Percentiles rank a stretch among this genome's conserved stretches.
phyloP scores from a whole-genome alignment of 441 rosid genomes.

The Erysimum cheiri region DNA sequence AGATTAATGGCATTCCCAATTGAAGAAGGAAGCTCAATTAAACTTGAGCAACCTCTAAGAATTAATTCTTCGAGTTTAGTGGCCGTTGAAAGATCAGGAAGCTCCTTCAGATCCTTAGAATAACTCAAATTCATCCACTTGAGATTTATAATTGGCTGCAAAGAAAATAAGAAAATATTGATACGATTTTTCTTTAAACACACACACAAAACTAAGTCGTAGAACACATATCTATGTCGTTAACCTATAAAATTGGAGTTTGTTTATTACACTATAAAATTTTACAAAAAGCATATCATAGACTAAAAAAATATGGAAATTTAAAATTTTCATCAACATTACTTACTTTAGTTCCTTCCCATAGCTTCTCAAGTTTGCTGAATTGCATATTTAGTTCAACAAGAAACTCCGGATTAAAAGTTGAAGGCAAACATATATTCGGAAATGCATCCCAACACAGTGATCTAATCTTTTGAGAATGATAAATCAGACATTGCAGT shows the following conservation, averaged over 20 bases:
- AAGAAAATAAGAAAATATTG: neutral
- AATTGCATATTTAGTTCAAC: fast-evolving
- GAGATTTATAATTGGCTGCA: neutral
- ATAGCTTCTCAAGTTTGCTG: neutral
- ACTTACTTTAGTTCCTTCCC: conserved; percentile 3
- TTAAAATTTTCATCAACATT: neutral
- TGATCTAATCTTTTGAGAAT: neutral
- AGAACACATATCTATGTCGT: too few species aligned
- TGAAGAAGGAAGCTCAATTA: too few species aligned
- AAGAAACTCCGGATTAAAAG: neutral
- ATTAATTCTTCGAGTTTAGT: neutral
- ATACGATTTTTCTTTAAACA: too few species aligned
- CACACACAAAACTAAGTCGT: too few species aligned
- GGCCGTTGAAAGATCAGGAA: conserved; percentile 10
- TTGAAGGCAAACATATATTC: neutral
- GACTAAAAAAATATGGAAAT: too few species aligned
- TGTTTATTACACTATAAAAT: neutral
- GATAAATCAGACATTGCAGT: neutral
- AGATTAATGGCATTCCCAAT: too few species aligned
- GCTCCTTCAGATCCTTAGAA: neutral
- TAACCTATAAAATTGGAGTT: neutral
- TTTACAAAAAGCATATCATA: neutral
- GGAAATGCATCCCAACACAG: fast-evolving
- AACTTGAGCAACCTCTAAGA: neutral
- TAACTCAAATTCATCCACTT: neutral